Conservation (phyloP, 2,329 filamentous ascomycete genomes). For the Samsoniella hepiali region DNA sequence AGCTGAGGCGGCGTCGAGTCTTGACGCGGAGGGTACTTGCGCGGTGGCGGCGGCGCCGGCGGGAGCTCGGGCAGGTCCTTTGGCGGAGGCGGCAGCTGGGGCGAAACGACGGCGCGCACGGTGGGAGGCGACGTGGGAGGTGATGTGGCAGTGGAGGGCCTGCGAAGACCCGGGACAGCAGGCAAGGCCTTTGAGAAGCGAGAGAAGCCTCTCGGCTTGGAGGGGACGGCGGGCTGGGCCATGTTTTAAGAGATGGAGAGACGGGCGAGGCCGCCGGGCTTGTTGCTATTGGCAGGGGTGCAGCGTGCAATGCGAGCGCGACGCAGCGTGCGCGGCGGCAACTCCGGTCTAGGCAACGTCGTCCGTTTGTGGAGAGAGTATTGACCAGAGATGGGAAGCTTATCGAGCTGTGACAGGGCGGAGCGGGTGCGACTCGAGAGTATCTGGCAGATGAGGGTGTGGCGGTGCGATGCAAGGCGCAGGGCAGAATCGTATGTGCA, state of each 20-base stretch:
- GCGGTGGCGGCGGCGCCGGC: conserved; percentile 27
- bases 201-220: conserved; percentile 43
- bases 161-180: conserved; percentile 37
- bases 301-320: neutral
- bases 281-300: conserved; percentile 1
- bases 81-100: conserved; percentile 21
- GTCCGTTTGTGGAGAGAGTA: neutral
- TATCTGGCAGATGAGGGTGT: neutral
- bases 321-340: neutral
- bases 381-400: neutral
- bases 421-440: neutral
- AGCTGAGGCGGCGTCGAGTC: conserved; percentile 24
- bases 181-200: conserved; percentile 59
- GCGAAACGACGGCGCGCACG: conserved; percentile 18
- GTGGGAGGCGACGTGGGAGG: conserved; percentile 20
- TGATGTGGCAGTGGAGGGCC: neutral
- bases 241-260: conserved; percentile 10
- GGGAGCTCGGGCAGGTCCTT: conserved; percentile 27
- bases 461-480: neutral
- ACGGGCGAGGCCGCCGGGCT: neutral
- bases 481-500: neutral
- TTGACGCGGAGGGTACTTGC: conserved; percentile 19
- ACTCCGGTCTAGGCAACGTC: neutral
- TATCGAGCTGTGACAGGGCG: neutral
- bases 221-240: conserved; percentile 25